phyloP scores from a whole-genome alignment of 2,329 filamentous ascomycete species.

The Fusarium aywerte region DNA sequence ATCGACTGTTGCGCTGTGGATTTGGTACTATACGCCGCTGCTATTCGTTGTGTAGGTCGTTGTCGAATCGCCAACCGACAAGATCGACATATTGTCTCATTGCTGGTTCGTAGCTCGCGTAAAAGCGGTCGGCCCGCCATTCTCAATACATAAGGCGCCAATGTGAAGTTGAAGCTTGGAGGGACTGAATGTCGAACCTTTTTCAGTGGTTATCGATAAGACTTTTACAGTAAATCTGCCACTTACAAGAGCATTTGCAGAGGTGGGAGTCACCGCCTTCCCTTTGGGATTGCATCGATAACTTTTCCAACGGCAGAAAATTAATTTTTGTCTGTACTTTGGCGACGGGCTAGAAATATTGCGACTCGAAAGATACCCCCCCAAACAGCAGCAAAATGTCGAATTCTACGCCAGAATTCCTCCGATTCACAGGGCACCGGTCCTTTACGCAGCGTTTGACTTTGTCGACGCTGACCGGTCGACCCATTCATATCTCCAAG shows the following conservation, averaged over 20 bases:
- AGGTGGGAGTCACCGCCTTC: constrained; percentile 48
- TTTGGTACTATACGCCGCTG: constrained; percentile 50
- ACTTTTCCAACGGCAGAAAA: constrained; percentile 51
- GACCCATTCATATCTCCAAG: constrained; percentile 89
- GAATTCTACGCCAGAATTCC: constrained; percentile 61
- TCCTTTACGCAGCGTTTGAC: constrained; percentile 86
- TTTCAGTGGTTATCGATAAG: constrained; percentile 51
- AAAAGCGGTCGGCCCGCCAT: constrained; percentile 53
- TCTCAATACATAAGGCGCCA: constrained; percentile 27
- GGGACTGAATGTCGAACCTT: constrained; percentile 38
- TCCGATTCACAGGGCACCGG: constrained; percentile 86
- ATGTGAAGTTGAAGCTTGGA: constrained; percentile 10
- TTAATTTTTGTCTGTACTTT: constrained; percentile 48
- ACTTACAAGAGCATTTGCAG: constrained; percentile 7
- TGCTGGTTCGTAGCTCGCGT: constrained; percentile 51
- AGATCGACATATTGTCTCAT: constrained; percentile 53
- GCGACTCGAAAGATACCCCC: constrained; percentile 41
- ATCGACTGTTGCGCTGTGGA: constrained; percentile 28
- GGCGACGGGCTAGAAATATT: constrained; percentile 30
- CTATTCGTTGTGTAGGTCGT: constrained; percentile 43
- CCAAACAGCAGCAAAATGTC: constrained; percentile 52
- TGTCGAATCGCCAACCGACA: constrained; percentile 50
- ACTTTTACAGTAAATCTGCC: constrained; percentile 18
- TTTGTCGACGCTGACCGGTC: constrained; percentile 89
- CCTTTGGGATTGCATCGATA: neutral